Conservation (phyloP, 2,329 filamentous ascomycete genomes). For the Tolypocladium tropicale region DNA sequence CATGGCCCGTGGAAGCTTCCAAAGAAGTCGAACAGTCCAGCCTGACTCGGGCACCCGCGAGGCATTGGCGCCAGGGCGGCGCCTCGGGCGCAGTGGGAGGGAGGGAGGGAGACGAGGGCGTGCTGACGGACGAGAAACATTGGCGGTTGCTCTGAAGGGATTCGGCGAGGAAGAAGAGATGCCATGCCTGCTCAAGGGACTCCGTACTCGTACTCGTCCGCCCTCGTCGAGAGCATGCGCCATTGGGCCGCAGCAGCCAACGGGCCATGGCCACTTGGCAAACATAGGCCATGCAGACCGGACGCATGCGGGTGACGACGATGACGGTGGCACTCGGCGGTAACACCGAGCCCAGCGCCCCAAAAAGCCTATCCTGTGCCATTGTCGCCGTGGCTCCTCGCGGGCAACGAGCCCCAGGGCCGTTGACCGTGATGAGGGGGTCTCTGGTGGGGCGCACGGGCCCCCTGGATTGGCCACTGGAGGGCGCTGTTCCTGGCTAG, state of each 20-base stretch:
- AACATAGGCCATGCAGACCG: neutral
- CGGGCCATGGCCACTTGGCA: neutral
- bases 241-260: neutral
- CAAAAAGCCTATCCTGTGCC: no score
- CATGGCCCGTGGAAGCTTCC: neutral
- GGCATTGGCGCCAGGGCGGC: neutral
- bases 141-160: neutral
- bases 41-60: neutral
- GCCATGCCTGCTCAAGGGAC: no score
- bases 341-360: no score
- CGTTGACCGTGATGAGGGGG: neutral
- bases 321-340: no score
- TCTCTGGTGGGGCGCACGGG: neutral
- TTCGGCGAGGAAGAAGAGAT: neutral
- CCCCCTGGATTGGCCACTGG: neutral
- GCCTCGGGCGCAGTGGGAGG: neutral
- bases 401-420: neutral
- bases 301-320: neutral
- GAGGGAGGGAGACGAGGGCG: neutral
- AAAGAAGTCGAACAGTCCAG: neutral
- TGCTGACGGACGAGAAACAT: neutral
- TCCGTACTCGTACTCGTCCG: no score
- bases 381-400: neutral
- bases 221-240: neutral
- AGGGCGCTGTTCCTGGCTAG: constrained; percentile 5